Base-by-base conservation (phyloP, 345 rosid species). In the Acer campestre region DNA sequence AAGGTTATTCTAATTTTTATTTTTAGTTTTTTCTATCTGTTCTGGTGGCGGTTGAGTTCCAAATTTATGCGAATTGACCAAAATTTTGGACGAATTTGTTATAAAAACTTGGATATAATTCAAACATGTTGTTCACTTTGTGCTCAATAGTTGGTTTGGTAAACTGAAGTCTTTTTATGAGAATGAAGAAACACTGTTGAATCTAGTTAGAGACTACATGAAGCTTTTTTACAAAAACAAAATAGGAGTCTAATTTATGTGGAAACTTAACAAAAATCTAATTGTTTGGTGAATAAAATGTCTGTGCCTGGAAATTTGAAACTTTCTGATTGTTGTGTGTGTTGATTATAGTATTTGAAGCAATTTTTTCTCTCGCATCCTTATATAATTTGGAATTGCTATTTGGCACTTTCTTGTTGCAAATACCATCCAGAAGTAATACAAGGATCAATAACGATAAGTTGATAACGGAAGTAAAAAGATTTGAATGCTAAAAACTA, bases 1-100 rank as follows among this genome's bases (percentile, higher is more conserved):
- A 88, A 91, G 98, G 97, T 92, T 77, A 61, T 20, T 13, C 61
- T 44, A 13, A 2, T 10, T 35, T 67, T 80, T 13, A 61, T 61
- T 40, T 40, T 63, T 40, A 7, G 11, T 44, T 23, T 18, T n/a
- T 61, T 46, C 1, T 12, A 14, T 16, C 17, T 6, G 55, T 42
- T 40, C 5, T 53, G 17, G 7, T 67, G 14, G n/a, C 6, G 2
- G 16, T 11, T 9, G 17, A 13, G 7, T 29, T 64, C 8, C 4
- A 31, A 64, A 64, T 23, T 11, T 64, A 2, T 10, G 1, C 1
- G 29, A 51, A 53, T 55, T 75, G 61, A 65, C 16, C 29, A 16
- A 46, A 48, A 74, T 27, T 62, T 71, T 56, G 65, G 44, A 20
- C 14, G 65, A 55, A 35, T 27, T 58, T 46, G 42, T 71, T 4